Evolutionary conservation across 768 basidiomycete genomes (phyloP), one percentile per base, ranked within the genome.

Genomic region (Piloderma croceum): DNA sequence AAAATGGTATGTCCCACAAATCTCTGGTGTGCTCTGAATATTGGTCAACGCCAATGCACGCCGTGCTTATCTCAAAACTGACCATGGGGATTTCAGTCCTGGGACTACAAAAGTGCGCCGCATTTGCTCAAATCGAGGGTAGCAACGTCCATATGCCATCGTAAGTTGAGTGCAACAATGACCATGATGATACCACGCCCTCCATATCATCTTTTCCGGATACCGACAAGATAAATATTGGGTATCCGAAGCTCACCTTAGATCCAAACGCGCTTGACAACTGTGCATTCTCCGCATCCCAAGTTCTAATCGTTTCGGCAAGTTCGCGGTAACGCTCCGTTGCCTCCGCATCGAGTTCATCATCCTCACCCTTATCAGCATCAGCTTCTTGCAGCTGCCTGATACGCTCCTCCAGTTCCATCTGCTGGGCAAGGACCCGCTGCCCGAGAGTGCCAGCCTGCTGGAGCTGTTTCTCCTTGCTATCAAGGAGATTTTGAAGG

Each of bases 381-480:
- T 81, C 82, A 12, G 77, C 57, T 24, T 84, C 83, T 51, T 90
- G 83, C 38, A 94, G 71, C 55, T 85, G 83, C 32, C 77, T 71
- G 44, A 97, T 89, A 38, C 89, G 77, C 56, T 84, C 82, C 62
- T 96, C 90, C 46, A 97, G 77, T 57, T 94, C 89, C 66, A 89
- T 83, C 64, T 90, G 90, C 69, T 98, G 94, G 15, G 80, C 77
- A 46, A 97, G 81, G 53, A 98, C 80, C 60, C 89, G 85, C 65
- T 96, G 91, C 38, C 94, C 93, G 57, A 98, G 80, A 41, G 82
- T 84, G 25, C 89, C 92, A 4, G 90, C 90, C 48, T 90, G 85
- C 48, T 90, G 82, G 24, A 97, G 82, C 61, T 97, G 91, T 57
- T 81, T 80, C 62, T 92, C 88, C 71, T 97, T 97, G 59, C 69